Conservation (phyloP, 1,284 basidiomycete genomes). For the Pterulicium gracile region DNA sequence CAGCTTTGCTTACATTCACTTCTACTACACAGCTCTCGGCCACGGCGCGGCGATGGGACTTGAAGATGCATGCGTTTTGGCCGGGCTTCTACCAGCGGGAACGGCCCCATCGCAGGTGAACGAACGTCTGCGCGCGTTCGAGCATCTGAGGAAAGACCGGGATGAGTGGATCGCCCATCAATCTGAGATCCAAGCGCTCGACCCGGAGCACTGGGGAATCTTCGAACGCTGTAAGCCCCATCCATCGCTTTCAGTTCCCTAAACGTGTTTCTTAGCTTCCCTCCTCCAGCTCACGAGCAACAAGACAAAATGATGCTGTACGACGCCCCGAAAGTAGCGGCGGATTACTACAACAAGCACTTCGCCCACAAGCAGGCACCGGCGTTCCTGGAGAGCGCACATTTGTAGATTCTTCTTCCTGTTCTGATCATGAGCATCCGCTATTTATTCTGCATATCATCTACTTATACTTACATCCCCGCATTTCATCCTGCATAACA, state of each 20-base stretch:
- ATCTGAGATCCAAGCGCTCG: neutral
- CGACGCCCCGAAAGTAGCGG: neutral
- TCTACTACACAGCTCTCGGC: constrained; percentile 7
- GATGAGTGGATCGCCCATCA: constrained; percentile 14
- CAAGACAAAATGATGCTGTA: neutral
- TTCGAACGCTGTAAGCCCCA: neutral
- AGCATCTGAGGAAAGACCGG: constrained; percentile 10
- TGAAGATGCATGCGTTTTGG: constrained; percentile 11
- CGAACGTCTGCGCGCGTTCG: constrained; percentile 9
- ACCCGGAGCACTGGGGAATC: neutral
- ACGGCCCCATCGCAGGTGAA: constrained; percentile 8
- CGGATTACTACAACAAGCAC: neutral
- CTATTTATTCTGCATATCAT: too few relatives aligned
- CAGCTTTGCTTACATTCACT: neutral
- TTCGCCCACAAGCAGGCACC: neutral
- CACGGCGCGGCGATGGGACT: constrained; percentile 11
- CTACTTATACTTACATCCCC: too few relatives aligned
- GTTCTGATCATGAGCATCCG: too few relatives aligned
- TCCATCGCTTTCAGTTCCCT: too few relatives aligned
- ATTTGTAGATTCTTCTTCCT: too few relatives aligned
- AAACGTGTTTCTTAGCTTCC: too few relatives aligned
- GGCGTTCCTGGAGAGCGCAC: neutral
- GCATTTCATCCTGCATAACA: too few relatives aligned
- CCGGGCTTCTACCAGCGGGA: constrained; percentile 9
- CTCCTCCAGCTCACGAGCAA: neutral